These are phyloP conservation scores for Ambrosia trifida DNA, from an alignment of 129 eudicot genomes.

Conservation along the genomic window DNA sequence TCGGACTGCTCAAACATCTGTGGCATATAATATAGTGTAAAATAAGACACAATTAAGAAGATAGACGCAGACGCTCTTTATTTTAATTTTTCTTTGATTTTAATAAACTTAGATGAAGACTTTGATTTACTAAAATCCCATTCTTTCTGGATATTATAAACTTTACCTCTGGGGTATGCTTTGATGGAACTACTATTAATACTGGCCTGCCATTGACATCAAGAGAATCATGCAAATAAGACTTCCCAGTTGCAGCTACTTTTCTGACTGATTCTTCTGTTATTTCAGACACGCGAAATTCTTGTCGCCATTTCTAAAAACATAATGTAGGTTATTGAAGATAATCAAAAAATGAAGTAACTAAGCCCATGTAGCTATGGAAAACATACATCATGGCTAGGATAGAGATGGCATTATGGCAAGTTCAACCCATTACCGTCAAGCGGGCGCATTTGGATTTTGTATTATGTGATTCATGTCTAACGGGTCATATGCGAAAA, in stretches of 20 bases:
- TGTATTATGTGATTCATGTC: background rate
- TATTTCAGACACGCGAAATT: conserved; percentile 72
- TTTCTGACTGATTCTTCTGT: conserved; percentile 69
- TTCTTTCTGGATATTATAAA: background rate
- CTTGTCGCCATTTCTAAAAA: conserved; percentile 80
- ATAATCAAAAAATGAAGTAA: background rate
- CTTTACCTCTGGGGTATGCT: conserved; percentile 75
- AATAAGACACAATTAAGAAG: background rate
- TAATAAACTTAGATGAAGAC: background rate
- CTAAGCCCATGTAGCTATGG: background rate
- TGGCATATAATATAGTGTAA: conserved; percentile 6
- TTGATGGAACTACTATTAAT: conserved; percentile 73
- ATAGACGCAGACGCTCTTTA: background rate
- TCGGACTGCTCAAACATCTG: conserved; percentile 54
- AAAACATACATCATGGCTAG: background rate
- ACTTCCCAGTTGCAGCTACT: conserved; percentile 75
- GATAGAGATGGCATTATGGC: no score
- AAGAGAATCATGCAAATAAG: conserved; percentile 74
- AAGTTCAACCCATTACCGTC: background rate
- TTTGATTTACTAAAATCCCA: background rate
- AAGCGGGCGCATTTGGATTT: background rate
- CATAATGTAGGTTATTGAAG: conserved; percentile 1
- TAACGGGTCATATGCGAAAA: background rate
- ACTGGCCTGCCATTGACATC: conserved; percentile 79
- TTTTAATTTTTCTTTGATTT: background rate